phyloP scores from a whole-genome alignment of 306 rosid species.

The Rubus idaeus region DNA sequence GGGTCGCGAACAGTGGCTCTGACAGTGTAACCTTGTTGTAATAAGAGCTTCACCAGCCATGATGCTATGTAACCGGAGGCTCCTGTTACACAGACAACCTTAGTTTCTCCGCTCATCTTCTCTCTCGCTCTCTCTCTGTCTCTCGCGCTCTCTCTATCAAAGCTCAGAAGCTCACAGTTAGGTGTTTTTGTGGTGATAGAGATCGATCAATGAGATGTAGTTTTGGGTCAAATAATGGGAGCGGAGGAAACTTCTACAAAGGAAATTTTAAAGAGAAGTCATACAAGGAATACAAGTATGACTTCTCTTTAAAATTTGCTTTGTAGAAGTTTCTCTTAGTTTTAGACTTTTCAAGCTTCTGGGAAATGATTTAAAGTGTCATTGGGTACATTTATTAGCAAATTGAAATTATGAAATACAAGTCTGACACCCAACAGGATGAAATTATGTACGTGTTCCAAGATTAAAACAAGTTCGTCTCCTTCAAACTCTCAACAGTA shows the following conservation, averaged over 20 bases:
- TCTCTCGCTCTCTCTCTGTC: constrained; percentile 7
- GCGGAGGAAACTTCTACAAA: no score
- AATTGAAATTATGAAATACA: neutral
- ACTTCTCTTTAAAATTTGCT: no score
- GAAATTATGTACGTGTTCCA: neutral
- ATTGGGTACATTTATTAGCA: neutral
- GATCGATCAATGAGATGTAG: no score
- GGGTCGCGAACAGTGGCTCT: constrained; percentile 42
- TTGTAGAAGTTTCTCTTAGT: no score
- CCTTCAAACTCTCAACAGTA: constrained; percentile 10
- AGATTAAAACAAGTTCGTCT: constrained; percentile 15
- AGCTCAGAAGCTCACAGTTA: no score
- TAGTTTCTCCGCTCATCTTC: constrained; percentile 16
- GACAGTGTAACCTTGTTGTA: constrained; percentile 30
- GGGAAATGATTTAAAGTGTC: neutral
- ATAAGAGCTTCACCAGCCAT: constrained; percentile 37
- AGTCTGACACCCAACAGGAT: neutral
- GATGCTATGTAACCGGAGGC: constrained; percentile 38
- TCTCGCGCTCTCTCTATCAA: neutral
- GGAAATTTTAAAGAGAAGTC: no score
- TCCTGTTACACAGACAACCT: constrained; percentile 37
- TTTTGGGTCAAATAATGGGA: no score
- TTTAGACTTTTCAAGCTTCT: neutral
- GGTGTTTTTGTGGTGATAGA: no score
- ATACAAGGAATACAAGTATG: no score